These are phyloP conservation scores for Wallemia ichthyophaga DNA, from an alignment of 1,284 basidiomycete species.

Conservation along the genomic window DNA sequence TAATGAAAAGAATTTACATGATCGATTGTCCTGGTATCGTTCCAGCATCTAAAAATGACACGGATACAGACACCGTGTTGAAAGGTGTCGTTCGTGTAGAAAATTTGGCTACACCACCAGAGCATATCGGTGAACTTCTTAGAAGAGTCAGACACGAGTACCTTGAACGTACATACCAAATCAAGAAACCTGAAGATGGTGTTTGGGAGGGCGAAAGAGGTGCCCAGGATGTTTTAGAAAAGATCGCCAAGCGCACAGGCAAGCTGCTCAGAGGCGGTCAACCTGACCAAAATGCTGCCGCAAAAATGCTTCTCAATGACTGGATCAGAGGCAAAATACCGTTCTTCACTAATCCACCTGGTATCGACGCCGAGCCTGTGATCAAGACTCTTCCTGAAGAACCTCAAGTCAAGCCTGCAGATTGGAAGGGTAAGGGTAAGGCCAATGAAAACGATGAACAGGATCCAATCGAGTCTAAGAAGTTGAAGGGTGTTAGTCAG, in stretches of 20 bases:
- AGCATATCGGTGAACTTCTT: slow-evolving; percentile 70
- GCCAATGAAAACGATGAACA: slow-evolving; percentile 15
- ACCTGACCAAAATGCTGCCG: slow-evolving; percentile 67
- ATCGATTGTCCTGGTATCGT: slow-evolving; percentile 99
- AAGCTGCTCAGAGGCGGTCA: slow-evolving; percentile 81
- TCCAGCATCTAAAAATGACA: slow-evolving; percentile 64
- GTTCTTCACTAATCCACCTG: slow-evolving; percentile 54
- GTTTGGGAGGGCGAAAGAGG: slow-evolving; percentile 19
- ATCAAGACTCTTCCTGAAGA: slow-evolving; percentile 1
- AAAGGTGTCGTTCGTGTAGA: slow-evolving; percentile 95
- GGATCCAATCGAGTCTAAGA: slow-evolving; percentile 15
- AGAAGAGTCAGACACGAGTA: slow-evolving; percentile 74
- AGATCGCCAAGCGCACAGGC: slow-evolving; percentile 67
- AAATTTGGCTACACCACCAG: slow-evolving; percentile 70
- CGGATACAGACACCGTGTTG: slow-evolving; percentile 70
- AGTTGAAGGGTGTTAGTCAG: slow-evolving; percentile 25
- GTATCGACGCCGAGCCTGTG: slow-evolving; percentile 10
- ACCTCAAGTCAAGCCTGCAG: slow-evolving; percentile 20
- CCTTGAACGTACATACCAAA: slow-evolving; percentile 62
- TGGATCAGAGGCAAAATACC: slow-evolving; percentile 92
- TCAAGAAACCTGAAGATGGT: slow-evolving; percentile 19
- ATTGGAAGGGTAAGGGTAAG: slow-evolving; percentile 18
- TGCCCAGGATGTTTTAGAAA: slow-evolving; percentile 49
- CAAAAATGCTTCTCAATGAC: slow-evolving; percentile 84
- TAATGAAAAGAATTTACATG: slow-evolving; percentile 85